These are phyloP conservation scores for Paxillus involutus DNA, from an alignment of 768 basidiomycete genomes.

Conservation along the genomic window DNA sequence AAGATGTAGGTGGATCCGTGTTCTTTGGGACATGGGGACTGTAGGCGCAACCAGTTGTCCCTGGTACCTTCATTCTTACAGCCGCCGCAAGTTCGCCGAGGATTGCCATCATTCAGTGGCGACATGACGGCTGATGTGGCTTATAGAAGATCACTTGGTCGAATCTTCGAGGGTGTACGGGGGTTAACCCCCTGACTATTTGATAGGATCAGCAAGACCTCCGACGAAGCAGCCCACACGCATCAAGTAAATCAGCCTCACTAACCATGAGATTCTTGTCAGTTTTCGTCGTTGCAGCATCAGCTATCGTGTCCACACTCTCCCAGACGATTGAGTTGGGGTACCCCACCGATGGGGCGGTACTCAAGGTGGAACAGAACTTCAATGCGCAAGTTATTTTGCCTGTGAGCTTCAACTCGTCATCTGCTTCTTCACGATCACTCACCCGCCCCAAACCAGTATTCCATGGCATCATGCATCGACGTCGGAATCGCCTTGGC, in stretches of 20 bases:
- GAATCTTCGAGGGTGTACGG: too few species aligned
- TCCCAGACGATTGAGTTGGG: conserved; percentile 20
- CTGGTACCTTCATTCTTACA: conserved; percentile 1
- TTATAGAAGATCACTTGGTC: too few species aligned
- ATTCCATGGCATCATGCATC: conserved; percentile 15
- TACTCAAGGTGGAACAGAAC: conserved; percentile 15
- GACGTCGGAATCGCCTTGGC: conserved; percentile 21
- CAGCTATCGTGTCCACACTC: conserved; percentile 1
- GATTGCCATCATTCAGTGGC: background rate
- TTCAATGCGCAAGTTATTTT: conserved; percentile 17
- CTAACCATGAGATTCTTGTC: conserved; percentile 8
- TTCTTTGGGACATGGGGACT: background rate
- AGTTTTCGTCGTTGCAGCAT: background rate
- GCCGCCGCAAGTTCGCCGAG: background rate
- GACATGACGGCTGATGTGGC: background rate
- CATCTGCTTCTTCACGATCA: too few species aligned
- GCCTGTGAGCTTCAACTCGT: conserved; percentile 5
- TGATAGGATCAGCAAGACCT: background rate
- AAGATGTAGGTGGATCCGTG: background rate
- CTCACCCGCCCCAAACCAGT: conserved; percentile 4
- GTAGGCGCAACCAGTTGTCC: background rate
- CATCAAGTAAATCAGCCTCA: background rate
- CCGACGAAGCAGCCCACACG: background rate
- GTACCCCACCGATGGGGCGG: conserved; percentile 18
- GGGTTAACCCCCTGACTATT: background rate